Percentiles rank a stretch among this genome's conserved stretches.
These are phyloP conservation scores for Cytospora chrysosperma DNA, from an alignment of 2,329 filamentous ascomycete genomes.

Conservation along the genomic window DNA sequence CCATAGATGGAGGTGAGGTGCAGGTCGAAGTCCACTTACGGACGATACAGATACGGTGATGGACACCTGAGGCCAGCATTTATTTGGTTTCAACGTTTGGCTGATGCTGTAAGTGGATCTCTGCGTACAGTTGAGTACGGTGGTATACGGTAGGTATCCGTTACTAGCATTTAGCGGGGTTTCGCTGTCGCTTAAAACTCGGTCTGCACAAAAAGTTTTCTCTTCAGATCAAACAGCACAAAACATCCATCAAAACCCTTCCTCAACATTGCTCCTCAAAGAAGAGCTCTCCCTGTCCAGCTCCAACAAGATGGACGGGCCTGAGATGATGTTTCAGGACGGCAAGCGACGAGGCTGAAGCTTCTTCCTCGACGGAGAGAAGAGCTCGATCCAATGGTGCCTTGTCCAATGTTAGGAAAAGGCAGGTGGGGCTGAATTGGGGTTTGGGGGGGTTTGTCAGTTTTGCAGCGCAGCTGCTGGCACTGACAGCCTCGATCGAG, in stretches of 20 bases:
- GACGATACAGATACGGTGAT: not conserved
- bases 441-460: conserved; percentile 11
- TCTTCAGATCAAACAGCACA: conserved; percentile 4
- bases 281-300: not conserved
- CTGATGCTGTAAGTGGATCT: not conserved
- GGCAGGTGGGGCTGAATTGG: conserved; percentile 10
- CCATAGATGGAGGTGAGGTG: no score
- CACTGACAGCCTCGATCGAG: conserved; percentile 12
- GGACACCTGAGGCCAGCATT: conserved; percentile 15
- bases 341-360: conserved; percentile 15
- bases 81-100: not conserved
- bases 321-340: not conserved
- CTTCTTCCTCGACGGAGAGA: conserved; percentile 3
- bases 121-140: no score
- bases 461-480: no score
- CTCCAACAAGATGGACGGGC: not conserved
- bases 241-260: not conserved
- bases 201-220: conserved; percentile 20
- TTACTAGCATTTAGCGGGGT: conserved; percentile 9
- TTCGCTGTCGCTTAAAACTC: conserved; percentile 22
- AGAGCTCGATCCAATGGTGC: not conserved
- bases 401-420: conserved; percentile 6
- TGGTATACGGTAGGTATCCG: no score
- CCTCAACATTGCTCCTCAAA: not conserved
- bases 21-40: no score